These are phyloP conservation scores for Moricandia arvensis DNA, from an alignment of 345 rosid genomes.

Conservation along the genomic window DNA sequence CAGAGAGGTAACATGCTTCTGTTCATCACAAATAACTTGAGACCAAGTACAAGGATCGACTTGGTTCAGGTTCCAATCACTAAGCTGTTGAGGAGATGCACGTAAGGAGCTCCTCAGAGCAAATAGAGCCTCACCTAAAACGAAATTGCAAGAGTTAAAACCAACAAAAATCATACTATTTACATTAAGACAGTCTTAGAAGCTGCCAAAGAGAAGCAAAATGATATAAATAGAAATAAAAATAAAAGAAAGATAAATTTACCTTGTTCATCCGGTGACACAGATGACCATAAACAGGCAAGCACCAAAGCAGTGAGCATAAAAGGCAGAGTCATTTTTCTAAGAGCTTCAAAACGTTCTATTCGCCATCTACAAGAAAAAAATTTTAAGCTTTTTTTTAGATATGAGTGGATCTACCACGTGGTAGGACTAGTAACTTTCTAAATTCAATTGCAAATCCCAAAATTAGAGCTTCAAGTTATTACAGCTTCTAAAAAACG, in stretches of 20 bases:
- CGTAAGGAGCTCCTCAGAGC: conserved; percentile 56
- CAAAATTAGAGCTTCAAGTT: background rate
- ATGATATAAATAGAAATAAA: background rate
- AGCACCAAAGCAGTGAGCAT: conserved; percentile 38
- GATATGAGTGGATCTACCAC: background rate
- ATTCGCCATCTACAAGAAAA: conserved; percentile 20
- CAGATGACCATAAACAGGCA: conserved; percentile 51
- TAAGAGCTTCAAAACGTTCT: background rate
- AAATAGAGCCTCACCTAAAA: conserved; percentile 67
- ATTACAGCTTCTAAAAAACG: background rate
- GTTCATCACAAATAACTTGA: conserved; percentile 57
- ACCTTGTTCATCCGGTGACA: conserved; percentile 80
- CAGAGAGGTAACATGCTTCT: conserved; percentile 61
- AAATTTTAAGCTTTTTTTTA: background rate
- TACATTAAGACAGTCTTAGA: background rate
- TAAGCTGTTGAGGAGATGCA: conserved; percentile 51
- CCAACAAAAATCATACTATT: background rate
- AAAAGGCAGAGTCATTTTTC: conserved; percentile 53
- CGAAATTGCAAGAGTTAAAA: background rate
- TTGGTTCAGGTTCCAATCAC: conserved; percentile 79
- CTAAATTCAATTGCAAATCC: background rate
- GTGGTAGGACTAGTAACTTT: background rate
- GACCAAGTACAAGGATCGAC: conserved; percentile 98
- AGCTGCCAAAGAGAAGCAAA: background rate
- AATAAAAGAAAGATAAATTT: background rate